phyloP scores from a whole-genome alignment of 2,329 filamentous ascomycete species.

The Stylonectria norvegica region DNA sequence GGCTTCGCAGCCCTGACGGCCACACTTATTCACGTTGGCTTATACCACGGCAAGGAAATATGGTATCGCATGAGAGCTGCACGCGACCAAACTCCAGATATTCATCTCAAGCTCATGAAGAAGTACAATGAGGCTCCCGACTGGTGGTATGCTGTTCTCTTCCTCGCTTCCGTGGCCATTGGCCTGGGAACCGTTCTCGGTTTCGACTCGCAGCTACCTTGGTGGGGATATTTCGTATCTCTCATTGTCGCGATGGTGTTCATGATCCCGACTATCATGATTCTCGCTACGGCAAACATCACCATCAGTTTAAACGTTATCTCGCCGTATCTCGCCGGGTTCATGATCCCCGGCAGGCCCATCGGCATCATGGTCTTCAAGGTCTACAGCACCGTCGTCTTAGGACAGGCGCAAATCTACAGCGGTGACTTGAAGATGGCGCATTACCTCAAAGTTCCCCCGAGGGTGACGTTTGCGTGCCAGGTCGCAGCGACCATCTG shows the following conservation, averaged over 20 bases:
- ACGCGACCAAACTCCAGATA: slow-evolving; percentile 38
- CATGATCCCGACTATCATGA: slow-evolving; percentile 24
- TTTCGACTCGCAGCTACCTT: slow-evolving; percentile 27
- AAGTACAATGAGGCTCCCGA: slow-evolving; percentile 36
- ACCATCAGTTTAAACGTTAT: slow-evolving; percentile 39
- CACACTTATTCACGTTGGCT: slow-evolving; percentile 34
- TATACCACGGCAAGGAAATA: slow-evolving; percentile 42
- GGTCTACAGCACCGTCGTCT: slow-evolving; percentile 22
- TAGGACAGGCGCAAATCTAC: slow-evolving; percentile 44
- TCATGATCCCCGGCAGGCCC: slow-evolving; percentile 23
- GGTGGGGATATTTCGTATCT: slow-evolving; percentile 30
- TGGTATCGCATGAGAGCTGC: slow-evolving; percentile 44
- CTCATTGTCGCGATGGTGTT: slow-evolving; percentile 24
- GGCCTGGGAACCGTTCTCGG: slow-evolving; percentile 28
- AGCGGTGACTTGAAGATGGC: slow-evolving; percentile 47
- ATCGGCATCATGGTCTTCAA: slow-evolving; percentile 28
- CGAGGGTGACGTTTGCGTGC: slow-evolving; percentile 30
- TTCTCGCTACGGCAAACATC: slow-evolving; percentile 36
- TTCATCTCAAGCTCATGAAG: slow-evolving; percentile 35
- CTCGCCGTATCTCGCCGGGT: slow-evolving; percentile 34
- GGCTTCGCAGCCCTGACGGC: slow-evolving; percentile 50
- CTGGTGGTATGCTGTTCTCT: slow-evolving; percentile 38
- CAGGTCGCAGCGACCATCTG: slow-evolving; percentile 44
- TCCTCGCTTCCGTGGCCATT: slow-evolving; percentile 31
- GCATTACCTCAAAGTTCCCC: slow-evolving; percentile 50